A percentile compares a stretch with the other conserved stretches of the same genome.
These are phyloP conservation scores for Phytophthora pistaciae DNA, from an alignment of 352 stramenopile species.

Conservation along the genomic window DNA sequence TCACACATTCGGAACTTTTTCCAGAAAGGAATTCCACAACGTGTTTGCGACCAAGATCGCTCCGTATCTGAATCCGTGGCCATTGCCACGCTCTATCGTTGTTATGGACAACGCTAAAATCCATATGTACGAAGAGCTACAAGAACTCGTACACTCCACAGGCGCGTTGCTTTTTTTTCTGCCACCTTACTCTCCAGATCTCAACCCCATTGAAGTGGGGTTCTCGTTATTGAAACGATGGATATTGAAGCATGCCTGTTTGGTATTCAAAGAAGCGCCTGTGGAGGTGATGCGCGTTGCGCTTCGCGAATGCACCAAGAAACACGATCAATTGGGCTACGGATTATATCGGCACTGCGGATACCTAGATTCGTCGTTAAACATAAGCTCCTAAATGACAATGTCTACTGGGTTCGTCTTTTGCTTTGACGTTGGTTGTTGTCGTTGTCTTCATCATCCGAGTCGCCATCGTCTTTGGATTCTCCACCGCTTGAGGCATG, in stretches of 20 bases:
- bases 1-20: constrained; percentile 30
- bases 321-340: constrained; percentile 3
- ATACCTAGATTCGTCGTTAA: constrained; percentile 2
- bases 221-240: constrained; percentile 35
- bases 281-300: constrained; percentile 7
- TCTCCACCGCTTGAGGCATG: too few species aligned
- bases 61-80: constrained; percentile 36
- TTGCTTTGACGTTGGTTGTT: too few species aligned
- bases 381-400: too few species aligned
- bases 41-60: constrained; percentile 27
- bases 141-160: constrained; percentile 17
- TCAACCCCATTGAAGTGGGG: constrained; percentile 34
- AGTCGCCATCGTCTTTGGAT: too few species aligned
- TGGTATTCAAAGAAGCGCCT: constrained; percentile 21
- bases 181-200: constrained; percentile 28
- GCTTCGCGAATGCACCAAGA: constrained; percentile 8
- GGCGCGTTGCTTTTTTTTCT: constrained; percentile 29
- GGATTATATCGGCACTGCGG: constrained; percentile 17
- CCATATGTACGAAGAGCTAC: constrained; percentile 29
- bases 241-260: constrained; percentile 21
- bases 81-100: constrained; percentile 36
- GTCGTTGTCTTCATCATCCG: too few species aligned
- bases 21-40: constrained; percentile 29
- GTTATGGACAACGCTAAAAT: constrained; percentile 43
- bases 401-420: too few species aligned